Base-by-base conservation (phyloP, 805 yeast species). In the Jamesozyma gamospora region DNA sequence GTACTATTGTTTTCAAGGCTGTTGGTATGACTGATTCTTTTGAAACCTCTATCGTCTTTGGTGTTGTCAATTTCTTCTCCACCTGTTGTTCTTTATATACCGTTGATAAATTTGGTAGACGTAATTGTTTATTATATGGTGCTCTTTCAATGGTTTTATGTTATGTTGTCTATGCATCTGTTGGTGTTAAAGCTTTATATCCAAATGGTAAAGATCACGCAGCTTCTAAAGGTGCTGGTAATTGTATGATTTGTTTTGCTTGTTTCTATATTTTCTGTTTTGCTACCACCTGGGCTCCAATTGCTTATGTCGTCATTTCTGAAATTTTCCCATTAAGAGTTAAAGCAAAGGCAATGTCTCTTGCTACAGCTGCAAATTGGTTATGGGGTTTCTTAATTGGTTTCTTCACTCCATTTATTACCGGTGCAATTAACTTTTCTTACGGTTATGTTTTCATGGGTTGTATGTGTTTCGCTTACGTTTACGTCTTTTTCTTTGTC, bases 341-440 rank as follows among this genome's bases (percentile, higher is more conserved):
- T 15, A 34, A 34, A 15, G 15, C 28, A 5, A 34, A 34, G 29
- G 27, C 28, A 8, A 34, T 34, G 36, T 34, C 36, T 15, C 11
- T 34, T 24, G 27, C 36, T 21, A n/a, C n/a, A 3, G 36, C 30
- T 14, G 27, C 28, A 13, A 34, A 34, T 13, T 34, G 36, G 36
- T 21, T 34, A 25, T 34, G 36, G 36, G 36, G 36, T 34, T 34
- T 34, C 36, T 34, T 34, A 25, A 34, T 34, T 15, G 36, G 36
- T 21, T 34, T 34, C n/a, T 34, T 34, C 19, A 34, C 36, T 14
- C 36, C 36, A 24, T 34, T 34, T 12, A 34, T 34, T 15, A 34
- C 36, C 14, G 16, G 17, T 14, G 36, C 36, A 4, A 34, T 34
- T 25, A 34, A 34, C 14, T 34, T 34, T 28, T 34, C 27, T 5